A percentile compares a stretch with the other conserved stretches of the same genome.
These are phyloP conservation scores for Akanthomyces lecanii DNA, from an alignment of 2,329 filamentous ascomycete genomes.

Conservation along the genomic window DNA sequence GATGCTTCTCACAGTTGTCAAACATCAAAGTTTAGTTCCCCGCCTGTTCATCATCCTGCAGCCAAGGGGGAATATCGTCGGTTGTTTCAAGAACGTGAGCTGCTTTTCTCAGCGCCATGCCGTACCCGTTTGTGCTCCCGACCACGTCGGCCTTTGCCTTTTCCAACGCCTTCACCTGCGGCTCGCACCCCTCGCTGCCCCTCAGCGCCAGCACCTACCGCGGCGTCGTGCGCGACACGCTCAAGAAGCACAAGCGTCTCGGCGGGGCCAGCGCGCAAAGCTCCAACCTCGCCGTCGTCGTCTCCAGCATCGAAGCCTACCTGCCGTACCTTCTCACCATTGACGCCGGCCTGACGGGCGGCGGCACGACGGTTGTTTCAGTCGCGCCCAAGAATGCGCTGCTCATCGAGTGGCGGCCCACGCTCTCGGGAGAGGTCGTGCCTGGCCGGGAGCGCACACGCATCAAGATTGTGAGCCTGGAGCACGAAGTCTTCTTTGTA, in stretches of 20 bases:
- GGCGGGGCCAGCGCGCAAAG: constrained; percentile 61
- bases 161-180: constrained; percentile 68
- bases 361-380: constrained; percentile 52
- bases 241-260: constrained; percentile 90
- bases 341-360: constrained; percentile 59
- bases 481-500: constrained; percentile 78
- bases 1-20: neutral
- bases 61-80: neutral
- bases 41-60: neutral
- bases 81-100: too few species aligned
- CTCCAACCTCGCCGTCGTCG: constrained; percentile 64
- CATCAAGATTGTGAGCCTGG: constrained; percentile 67
- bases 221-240: constrained; percentile 72
- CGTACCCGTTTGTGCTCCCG: constrained; percentile 81
- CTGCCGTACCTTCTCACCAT: constrained; percentile 79
- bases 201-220: constrained; percentile 78
- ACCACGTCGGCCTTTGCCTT: constrained; percentile 87
- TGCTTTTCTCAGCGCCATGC: constrained; percentile 53
- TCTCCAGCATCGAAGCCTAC: constrained; percentile 69
- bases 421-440: constrained; percentile 61
- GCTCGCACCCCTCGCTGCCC: constrained; percentile 84
- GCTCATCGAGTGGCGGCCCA: constrained; percentile 80
- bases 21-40: neutral
- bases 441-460: constrained; percentile 61
- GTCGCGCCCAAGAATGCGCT: constrained; percentile 54